Evolutionary conservation across 768 basidiomycete genomes (phyloP).

Genomic region (Amanita subjunquillea): DNA sequence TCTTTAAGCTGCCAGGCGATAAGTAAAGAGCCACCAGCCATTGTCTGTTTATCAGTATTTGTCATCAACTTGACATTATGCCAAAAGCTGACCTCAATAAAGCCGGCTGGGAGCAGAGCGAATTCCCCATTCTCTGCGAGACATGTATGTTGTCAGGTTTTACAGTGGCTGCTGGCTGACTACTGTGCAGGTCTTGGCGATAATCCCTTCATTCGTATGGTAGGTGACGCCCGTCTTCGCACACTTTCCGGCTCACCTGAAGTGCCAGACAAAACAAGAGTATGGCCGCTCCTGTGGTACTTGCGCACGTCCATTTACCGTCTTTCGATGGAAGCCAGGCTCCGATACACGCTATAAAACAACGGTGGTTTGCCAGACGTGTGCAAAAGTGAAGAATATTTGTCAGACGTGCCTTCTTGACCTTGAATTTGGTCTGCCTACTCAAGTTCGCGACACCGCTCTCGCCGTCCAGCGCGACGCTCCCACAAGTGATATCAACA

Average conservation of each 20-base stretch:
- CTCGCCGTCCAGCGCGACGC: constrained; percentile 78
- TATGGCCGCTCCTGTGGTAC: constrained; percentile 95
- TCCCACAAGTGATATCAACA: constrained; percentile 94
- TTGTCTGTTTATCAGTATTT: constrained; percentile 6
- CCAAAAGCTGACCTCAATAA: constrained; percentile 93
- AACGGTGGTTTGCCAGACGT: constrained; percentile 95
- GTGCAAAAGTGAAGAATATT: constrained; percentile 91
- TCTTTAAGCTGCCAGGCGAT: constrained; percentile 88
- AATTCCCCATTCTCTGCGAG: constrained; percentile 91
- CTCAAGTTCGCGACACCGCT: constrained; percentile 95
- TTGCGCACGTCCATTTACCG: constrained; percentile 91
- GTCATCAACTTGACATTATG: constrained; percentile 30
- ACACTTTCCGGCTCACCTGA: neutral
- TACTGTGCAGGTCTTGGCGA: constrained; percentile 58
- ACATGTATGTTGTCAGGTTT: constrained; percentile 49
- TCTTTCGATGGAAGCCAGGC: constrained; percentile 98
- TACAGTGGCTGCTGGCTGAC: constrained; percentile 4
- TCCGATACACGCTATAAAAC: constrained; percentile 90
- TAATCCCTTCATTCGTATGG: constrained; percentile 95
- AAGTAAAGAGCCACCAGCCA: constrained; percentile 49
- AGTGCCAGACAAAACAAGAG: constrained; percentile 83
- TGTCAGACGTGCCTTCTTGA: constrained; percentile 98
- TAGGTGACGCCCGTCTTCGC: constrained; percentile 21
- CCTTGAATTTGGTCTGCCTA: constrained; percentile 91
- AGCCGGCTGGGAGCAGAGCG: constrained; percentile 89